Evolutionary conservation across 169 alveolate genomes (phyloP).

Genomic region (Eimeria falciformis): DNA sequence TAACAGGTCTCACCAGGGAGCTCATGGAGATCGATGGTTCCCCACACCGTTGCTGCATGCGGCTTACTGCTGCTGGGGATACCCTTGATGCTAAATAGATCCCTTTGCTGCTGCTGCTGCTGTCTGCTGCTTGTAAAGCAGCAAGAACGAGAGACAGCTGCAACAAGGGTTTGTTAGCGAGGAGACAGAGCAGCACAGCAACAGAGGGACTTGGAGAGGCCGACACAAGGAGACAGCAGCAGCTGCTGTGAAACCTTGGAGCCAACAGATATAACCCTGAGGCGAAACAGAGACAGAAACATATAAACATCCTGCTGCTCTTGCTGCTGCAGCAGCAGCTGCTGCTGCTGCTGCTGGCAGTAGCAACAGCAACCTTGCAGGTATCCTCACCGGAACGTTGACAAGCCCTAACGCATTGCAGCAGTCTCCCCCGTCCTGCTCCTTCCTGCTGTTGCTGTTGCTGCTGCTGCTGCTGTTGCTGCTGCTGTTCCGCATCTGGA

Average conservation of each 20-base stretch:
- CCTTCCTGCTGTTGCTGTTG: not conserved
- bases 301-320: too few species aligned
- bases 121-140: not conserved
- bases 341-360: constrained; percentile 13
- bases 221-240: constrained; percentile 45
- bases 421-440: not conserved
- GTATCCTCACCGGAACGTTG: not conserved
- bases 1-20: not conserved
- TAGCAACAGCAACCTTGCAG: not conserved
- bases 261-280: constrained; percentile 29
- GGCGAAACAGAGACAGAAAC: too few species aligned
- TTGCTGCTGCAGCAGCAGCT: not conserved
- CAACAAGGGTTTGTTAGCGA: constrained; percentile 19
- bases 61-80: not conserved
- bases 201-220: constrained; percentile 1
- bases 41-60: not conserved
- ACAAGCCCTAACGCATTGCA: not conserved
- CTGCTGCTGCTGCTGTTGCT: constrained; percentile 51
- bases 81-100: constrained; percentile 13
- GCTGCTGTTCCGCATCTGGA: constrained; percentile 1
- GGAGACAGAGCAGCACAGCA: constrained; percentile 25
- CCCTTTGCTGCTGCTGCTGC: constrained; percentile 49
- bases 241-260: not conserved
- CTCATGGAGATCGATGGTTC: not conserved
- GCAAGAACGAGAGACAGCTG: constrained; percentile 1